Evolutionary conservation across 2,329 filamentous ascomycete species (phyloP), one percentile per base, ranked within the genome.

Genomic region (Arthrobotrys conoides): DNA sequence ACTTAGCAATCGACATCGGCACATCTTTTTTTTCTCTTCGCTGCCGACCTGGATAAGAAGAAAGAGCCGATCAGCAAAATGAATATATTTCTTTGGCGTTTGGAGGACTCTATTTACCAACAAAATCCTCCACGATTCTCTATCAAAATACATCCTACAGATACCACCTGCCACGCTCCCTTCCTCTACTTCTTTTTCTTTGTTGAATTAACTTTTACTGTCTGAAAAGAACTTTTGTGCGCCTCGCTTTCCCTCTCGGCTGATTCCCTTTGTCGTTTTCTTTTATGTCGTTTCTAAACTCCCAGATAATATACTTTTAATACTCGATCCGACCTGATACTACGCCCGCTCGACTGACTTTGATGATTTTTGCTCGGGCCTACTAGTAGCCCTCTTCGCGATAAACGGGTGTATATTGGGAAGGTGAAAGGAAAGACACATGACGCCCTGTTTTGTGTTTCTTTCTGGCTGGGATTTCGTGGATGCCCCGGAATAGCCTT

Each of bases 301-400:
- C 70, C 36, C 53, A 61, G 67, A 77, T 77, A 77, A 77, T 77
- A 77, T 77, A 77, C 36, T 71, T 76, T 77, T 77, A 77, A 77
- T 77, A 71, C 67, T 67, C 61, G 67, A 71, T 44, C 46, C 18
- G 57, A 16, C 36, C 33, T 27, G 57, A 61, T 38, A 38, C 67
- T 18, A 5, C 59, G 14, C 44, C 20, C 41, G 24, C 5, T 49
- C 57, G 12, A 44, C 24, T 41, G 1, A 41, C 30, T 3, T 14
- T 41, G 14, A 59, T 16, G 55, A 41, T 59, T 41, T 16, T 1
- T 30, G 27, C n/a, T 41, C 12, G 30, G 18, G 55, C 18, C 1
- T 3, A 33, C 12, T 41, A 59, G 9, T 30, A 18, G 6, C n/a
- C 33, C 33, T 27, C 36, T 61, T 61, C 8, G 33, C 33, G 1